phyloP scores from a whole-genome alignment of 306 rosid genomes.

The Prunus armeniaca region DNA sequence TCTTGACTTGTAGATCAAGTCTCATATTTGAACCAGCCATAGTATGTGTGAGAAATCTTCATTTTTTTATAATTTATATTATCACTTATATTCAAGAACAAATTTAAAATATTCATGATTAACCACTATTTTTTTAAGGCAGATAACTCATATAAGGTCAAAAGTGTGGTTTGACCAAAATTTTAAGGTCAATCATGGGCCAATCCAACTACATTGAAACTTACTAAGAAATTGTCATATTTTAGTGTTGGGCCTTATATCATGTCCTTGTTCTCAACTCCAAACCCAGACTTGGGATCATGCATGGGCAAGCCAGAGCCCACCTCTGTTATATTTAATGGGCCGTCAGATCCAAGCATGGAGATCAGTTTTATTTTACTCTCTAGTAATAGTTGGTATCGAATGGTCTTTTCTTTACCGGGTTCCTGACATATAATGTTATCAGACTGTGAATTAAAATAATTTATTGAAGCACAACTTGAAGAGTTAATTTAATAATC shows the following conservation, averaged over 20 bases:
- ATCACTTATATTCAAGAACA: rapidly evolving
- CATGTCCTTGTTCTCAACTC: neutral
- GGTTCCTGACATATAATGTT: neutral
- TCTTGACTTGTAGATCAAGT: too few relatives aligned
- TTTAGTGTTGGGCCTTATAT: neutral
- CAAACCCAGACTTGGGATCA: neutral
- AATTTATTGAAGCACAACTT: neutral
- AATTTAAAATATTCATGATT: too few relatives aligned
- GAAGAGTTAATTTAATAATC: neutral
- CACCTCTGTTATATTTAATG: neutral
- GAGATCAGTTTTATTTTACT: neutral
- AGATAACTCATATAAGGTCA: neutral
- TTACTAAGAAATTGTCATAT: neutral
- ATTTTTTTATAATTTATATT: too few relatives aligned
- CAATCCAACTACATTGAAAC: neutral
- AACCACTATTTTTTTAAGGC: neutral
- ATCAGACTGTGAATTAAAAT: neutral
- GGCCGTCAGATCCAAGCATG: neutral
- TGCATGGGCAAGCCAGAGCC: neutral
- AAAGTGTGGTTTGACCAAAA: neutral
- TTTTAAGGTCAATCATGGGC: neutral
- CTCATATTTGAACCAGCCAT: too few relatives aligned
- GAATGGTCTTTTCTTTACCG: neutral
- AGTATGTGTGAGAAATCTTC: too few relatives aligned
- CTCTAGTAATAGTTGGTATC: neutral